Base-by-base conservation (phyloP, 2,329 filamentous ascomycete genomes). In the Fusarium floridanum region DNA sequence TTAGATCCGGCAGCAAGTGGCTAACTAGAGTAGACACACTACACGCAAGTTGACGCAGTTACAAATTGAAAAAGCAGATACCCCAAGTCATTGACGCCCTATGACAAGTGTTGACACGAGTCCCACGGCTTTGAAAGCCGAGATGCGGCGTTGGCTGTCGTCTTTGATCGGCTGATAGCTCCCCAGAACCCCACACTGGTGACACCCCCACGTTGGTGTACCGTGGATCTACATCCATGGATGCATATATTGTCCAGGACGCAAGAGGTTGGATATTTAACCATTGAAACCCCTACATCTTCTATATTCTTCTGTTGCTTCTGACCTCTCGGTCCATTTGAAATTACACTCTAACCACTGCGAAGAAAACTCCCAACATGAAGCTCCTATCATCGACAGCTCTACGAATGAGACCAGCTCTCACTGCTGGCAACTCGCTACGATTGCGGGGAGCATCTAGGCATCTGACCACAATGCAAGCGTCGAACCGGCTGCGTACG, bases 401-500 rank as follows among this genome's bases (percentile, higher is more conserved):
- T 12, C 69, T 70, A 20, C 71, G 76, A 56, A 43, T 73, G 36
- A 67, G 73, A 29, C 68, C 75, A 24, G 69, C 67, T 37, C 53
- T 77, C 29, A 41, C 61, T 39, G 29, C 48, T 36, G 55, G 64
- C 24, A 76, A 64, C 34, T 64, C 66, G 7, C 55, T 70, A n/a
- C 66, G 45, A 11, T 41, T 68, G 48, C 61, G 57, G 22, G 65
- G 71, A 24, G 29, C 57, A 43, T 27, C 59, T 24, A 75, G 75
- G 32, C 48, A 50, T 37, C 24, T 78, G 22, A 76, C 74, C 53
- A 77, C 70, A 24, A 86, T 88, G 85, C 79, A 85, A 68, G 77
- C 81, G 17, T 83, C 85, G 60, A 90, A 88, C 76, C 83, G 83
- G 65, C 79, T 91, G 70, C 86, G 85, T 77, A 84, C 83, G 66